Evolutionary conservation across 176 grass and related monocot genomes (phyloP), one percentile per base, ranked within the genome.

Genomic region (Raddia distichophylla): DNA sequence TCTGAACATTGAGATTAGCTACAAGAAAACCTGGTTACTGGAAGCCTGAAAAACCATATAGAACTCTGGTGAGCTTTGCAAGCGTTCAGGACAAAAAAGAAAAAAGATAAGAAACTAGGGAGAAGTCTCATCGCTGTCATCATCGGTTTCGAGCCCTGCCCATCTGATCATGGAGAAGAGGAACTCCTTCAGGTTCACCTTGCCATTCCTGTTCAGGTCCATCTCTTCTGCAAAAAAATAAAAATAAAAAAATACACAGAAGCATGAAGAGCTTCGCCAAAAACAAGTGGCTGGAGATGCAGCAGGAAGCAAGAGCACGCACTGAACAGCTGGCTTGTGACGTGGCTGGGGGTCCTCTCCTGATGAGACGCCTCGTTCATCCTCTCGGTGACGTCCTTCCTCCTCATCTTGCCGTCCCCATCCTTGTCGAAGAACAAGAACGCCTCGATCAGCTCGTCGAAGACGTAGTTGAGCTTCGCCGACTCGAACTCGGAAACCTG

Each of bases 181-280:
- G 67, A 93, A 93, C 64, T 88, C 89, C 60, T 97, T 97, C 27
- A 97, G 83, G 82, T 85, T 89, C 77, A 93, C 91, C 73, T 78
- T 83, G 18, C 91, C 94, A 56, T 88, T 84, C 54, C 80, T 86
- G 89, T 93, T 66, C 82, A 89, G 22, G 64, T 97, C 86, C 91
- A 97, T 97, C 62, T 97, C 94, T 71, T 87, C 91, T 97, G 84
- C 84, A 89, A 54, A 11, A 84, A 40, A 40, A 2, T n/a, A n/a
- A 27, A 27, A 27, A 27, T 27, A 11, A 84, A 40, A 40, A 2
- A 40, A 40, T 40, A 40, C 37, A 65, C 10, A 42, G 40, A 7
- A 65, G 27, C 27, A 27, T 27, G 27, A 27, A 27, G 27, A 27
- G 27, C 27, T 27, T 27, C 27, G 27, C 27, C 27, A 27, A 27